Evolutionary conservation across 2,329 filamentous ascomycete genomes (phyloP).

Genomic region (Cladosporium sp.): DNA sequence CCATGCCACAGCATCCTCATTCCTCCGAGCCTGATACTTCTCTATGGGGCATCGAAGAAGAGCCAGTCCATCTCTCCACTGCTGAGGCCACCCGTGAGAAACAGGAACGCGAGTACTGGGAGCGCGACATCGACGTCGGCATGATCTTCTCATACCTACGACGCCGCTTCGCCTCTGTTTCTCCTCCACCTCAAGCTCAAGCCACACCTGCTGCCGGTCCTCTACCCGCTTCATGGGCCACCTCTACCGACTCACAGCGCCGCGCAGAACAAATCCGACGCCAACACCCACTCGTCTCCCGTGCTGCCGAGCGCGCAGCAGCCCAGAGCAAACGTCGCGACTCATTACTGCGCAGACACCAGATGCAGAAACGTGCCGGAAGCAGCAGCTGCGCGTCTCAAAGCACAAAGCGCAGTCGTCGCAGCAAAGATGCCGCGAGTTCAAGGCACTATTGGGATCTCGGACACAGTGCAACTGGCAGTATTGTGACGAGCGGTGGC

Average conservation of each 20-base stretch:
- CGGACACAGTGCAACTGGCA: slow-evolving; percentile 70
- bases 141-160: slow-evolving; percentile 88
- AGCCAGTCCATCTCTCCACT: slow-evolving; percentile 40
- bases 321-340: slow-evolving; percentile 30
- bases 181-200: slow-evolving; percentile 28
- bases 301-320: slow-evolving; percentile 43
- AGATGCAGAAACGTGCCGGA: slow-evolving; percentile 42
- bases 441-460: slow-evolving; percentile 92
- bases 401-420: slow-evolving; percentile 69
- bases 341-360: slow-evolving; percentile 26
- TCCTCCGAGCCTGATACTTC: slow-evolving; percentile 51
- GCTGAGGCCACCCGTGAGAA: slow-evolving; percentile 29
- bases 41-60: slow-evolving; percentile 67
- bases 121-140: slow-evolving; percentile 84
- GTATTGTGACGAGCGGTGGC: slow-evolving; percentile 33
- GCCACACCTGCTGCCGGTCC: slow-evolving; percentile 22
- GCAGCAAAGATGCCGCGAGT: slow-evolving; percentile 58
- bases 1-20: slow-evolving; percentile 33
- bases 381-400: slow-evolving; percentile 78
- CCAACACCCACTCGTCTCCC: slow-evolving; percentile 81
- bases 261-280: slow-evolving; percentile 82
- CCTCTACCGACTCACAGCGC: slow-evolving; percentile 63
- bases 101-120: slow-evolving; percentile 77
- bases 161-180: slow-evolving; percentile 65
- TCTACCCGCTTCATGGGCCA: slow-evolving; percentile 38